Base-by-base conservation (phyloP, 2,329 filamentous ascomycete species). In the Falciphora oryzae region DNA sequence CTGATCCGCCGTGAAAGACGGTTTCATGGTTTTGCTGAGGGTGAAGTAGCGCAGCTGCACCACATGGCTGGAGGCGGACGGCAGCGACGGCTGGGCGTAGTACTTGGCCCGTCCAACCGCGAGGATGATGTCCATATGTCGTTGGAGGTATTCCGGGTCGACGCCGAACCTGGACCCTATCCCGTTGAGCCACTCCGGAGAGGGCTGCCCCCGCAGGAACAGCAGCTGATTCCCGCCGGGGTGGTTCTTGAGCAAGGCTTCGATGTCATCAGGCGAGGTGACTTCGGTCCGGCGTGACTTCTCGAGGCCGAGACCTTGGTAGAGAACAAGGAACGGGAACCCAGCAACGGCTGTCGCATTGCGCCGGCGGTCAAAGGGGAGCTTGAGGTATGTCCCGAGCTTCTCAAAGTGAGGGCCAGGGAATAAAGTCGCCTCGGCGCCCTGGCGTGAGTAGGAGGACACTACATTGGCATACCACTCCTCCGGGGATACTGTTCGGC, bases 121-220 rank as follows among this genome's bases (percentile, higher is more conserved):
- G 56, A 57, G 56, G 2, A 57, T 3, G 27, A 60, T 13, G 31
- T 35, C 58, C 18, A 60, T n/a, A 25, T 60, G 31, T 22, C 58
- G 22, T 14, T 29, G 31, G 4, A 60, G 35, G 58, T 31, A 60
- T 13, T 60, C 58, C 10, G 58, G 58, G 58, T 60, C 58, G 58
- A 60, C 28, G 2, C 28, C 13, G 58, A 31, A n/a, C 58, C 31
- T 31, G 10, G 58, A 35, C 4, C 29, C 58, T 2, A 35, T 27
- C 22, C 5, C 28, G 27, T 13, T 25, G 5, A 60, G 28, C 6
- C 27, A n/a, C 22, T 60, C 29, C n/a, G 58, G 58, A 2, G 58
- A 60, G 6, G 58, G 58, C 16, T 27, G 31, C 4, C 58, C 58
- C 4, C 58, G 27, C 10, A 60, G 28, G 13, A 60, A 10, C 28